A percentile compares a stretch with the other conserved stretches of the same genome.
Conservation (phyloP, 2,329 filamentous ascomycete species). For the Penicillium sclerotiorum region DNA sequence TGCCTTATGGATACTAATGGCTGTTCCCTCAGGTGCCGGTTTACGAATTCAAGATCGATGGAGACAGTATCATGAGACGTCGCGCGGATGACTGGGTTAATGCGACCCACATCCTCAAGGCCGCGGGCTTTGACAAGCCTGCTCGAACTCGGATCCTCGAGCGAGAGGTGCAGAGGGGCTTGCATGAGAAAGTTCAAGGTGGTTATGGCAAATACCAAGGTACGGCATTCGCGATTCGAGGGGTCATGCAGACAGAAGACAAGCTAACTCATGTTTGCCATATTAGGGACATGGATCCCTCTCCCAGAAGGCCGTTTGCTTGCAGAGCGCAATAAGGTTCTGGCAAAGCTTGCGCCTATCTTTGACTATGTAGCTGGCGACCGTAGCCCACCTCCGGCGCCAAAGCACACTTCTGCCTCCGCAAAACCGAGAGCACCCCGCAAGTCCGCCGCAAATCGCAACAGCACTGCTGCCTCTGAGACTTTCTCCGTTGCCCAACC, state of each 20-base stretch:
- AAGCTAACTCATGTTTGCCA: slow-evolving; percentile 7
- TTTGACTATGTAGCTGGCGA: slow-evolving; percentile 87
- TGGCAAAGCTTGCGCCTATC: slow-evolving; percentile 80
- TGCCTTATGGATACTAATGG: background rate
- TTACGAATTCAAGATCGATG: slow-evolving; percentile 86
- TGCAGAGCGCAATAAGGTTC: slow-evolving; percentile 82
- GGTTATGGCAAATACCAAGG: slow-evolving; percentile 99
- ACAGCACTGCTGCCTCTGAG: slow-evolving; percentile 34
- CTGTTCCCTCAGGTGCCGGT: slow-evolving; percentile 74
- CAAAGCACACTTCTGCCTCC: slow-evolving; percentile 74
- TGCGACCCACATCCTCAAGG: slow-evolving; percentile 97
- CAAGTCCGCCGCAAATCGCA: slow-evolving; percentile 59
- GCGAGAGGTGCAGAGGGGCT: slow-evolving; percentile 92
- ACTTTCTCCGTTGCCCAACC: slow-evolving; percentile 36
- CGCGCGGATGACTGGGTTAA: slow-evolving; percentile 97
- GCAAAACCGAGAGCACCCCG: slow-evolving; percentile 78
- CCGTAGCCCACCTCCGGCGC: slow-evolving; percentile 87
- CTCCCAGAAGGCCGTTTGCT: slow-evolving; percentile 77
- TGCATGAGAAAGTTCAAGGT: slow-evolving; percentile 96
- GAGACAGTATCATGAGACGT: slow-evolving; percentile 94
- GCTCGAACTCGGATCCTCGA: slow-evolving; percentile 93
- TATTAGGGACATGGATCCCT: slow-evolving; percentile 89
- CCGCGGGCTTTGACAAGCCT: slow-evolving; percentile 95
- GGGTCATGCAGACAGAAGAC: too few species aligned
- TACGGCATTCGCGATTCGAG: too few species aligned